phyloP scores from a whole-genome alignment of 768 basidiomycete species.

The Tephrocybe sp. region DNA sequence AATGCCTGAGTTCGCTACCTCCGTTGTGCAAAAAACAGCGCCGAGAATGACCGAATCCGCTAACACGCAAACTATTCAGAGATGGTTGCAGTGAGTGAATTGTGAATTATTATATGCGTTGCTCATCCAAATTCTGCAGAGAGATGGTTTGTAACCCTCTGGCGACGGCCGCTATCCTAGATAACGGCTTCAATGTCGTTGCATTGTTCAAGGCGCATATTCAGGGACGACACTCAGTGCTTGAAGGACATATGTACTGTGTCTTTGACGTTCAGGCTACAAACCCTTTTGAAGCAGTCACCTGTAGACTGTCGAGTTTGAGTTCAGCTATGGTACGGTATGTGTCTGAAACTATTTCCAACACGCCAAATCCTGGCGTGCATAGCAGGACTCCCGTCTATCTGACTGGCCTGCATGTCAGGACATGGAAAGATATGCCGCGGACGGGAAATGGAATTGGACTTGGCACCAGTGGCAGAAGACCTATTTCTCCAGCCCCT shows the following conservation, averaged over 20 bases:
- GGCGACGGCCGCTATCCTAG: not conserved
- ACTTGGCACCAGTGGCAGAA: too few relatives aligned
- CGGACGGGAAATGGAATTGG: not conserved
- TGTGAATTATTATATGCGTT: not conserved
- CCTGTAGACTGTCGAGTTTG: not conserved
- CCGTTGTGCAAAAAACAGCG: not conserved
- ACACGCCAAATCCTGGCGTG: not conserved
- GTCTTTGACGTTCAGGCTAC: conserved; percentile 3
- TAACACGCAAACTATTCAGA: not conserved
- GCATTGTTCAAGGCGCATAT: not conserved
- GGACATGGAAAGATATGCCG: not conserved
- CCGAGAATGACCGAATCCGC: not conserved
- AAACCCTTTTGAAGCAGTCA: too few relatives aligned
- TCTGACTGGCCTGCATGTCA: too few relatives aligned
- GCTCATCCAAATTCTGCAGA: not conserved
- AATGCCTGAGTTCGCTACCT: not conserved
- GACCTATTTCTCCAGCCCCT: too few relatives aligned
- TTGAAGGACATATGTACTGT: not conserved
- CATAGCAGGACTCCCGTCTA: not conserved
- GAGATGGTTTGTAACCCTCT: not conserved
- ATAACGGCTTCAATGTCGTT: conserved; percentile 1
- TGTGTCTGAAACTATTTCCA: not conserved
- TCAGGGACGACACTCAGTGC: too few relatives aligned
- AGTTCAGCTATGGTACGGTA: not conserved
- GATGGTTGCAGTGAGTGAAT: not conserved